Percentiles rank a stretch among this genome's conserved stretches.
Conservation (phyloP, 2,329 filamentous ascomycete genomes). For the Fusarium papillatum region DNA sequence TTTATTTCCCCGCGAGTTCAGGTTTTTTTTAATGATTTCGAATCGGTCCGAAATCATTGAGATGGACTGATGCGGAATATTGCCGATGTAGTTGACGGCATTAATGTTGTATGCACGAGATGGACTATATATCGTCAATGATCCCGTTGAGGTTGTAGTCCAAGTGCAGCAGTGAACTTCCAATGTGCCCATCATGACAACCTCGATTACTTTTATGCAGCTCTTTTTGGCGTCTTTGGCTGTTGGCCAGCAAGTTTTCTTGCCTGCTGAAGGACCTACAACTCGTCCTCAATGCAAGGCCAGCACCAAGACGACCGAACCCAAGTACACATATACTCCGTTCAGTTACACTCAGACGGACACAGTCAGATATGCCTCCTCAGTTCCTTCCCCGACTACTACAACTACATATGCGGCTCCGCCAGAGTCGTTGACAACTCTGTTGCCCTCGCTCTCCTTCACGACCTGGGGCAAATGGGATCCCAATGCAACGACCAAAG, state of each 20-base stretch:
- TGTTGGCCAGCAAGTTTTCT: conserved; percentile 44
- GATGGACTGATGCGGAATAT: conserved; percentile 25
- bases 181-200: conserved; percentile 24
- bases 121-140: conserved; percentile 17
- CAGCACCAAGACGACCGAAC: conserved; percentile 30
- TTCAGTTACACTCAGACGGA: conserved; percentile 50
- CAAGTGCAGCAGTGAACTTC: background rate
- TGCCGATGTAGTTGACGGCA: background rate
- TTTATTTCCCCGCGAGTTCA: conserved; percentile 29
- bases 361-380: conserved; percentile 49
- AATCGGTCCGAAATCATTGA: conserved; percentile 34
- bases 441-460: conserved; percentile 46
- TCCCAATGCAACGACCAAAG: conserved; percentile 44
- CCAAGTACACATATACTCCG: conserved; percentile 44
- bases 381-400: conserved; percentile 46
- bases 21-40: conserved; percentile 11
- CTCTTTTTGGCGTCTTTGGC: conserved; percentile 37
- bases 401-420: conserved; percentile 48
- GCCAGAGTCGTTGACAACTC: conserved; percentile 40
- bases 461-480: conserved; percentile 53
- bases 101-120: background rate
- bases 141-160: background rate
- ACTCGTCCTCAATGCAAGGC: conserved; percentile 44
- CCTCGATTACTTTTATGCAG: conserved; percentile 24
- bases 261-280: conserved; percentile 44